Evolutionary conservation across 2,329 filamentous ascomycete genomes (phyloP), one percentile per base, ranked within the genome.

Genomic region (Blastomyces silverae): DNA sequence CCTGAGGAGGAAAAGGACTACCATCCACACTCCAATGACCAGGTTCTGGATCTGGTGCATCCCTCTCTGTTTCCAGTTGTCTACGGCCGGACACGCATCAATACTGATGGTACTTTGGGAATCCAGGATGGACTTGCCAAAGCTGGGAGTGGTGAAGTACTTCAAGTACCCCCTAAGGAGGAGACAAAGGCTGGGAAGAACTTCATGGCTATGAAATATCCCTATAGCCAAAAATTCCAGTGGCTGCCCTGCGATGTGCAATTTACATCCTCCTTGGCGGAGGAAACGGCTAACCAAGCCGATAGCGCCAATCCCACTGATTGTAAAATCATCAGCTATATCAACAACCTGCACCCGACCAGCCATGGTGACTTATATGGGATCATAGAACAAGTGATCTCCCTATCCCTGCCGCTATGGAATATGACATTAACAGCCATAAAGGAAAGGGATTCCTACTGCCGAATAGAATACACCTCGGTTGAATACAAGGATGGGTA

Each of bases 11-110:
- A 77, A 44, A 84, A 84, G 69, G 87, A 89, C 71, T 89, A 85
- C 80, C 86, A 89, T 72, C 87, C 86, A 0, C 77, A 81, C 1
- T 85, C 83, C 0, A 76, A 85, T 42, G 73, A 77, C 0, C 82
- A 82, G 65, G 86, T 90, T 0, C 79, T 88, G 0, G 82, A 90
- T 70, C 75, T 90, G 0, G 82, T 89, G 1, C 84, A 90, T 67
- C 87, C 87, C 0, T 89, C 87, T 0, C 67, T 76, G 4, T 77
- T 73, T 61, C 74, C 76, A 0, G 62, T 78, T 1, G 64, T 77
- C 7, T 77, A 74, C 64, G 73, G 73, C 3, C 65, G 64, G 5
- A 73, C 67, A 13, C 67, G 66, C 1, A 66, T 74, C 11, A 65
- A 77, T 0, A 65, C 60, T 3, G 67, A 72, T 11, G 46, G 44